Evolutionary conservation across 305 asterid species (phyloP), one percentile per base, ranked within the genome.

Genomic region (Lippia alba): DNA sequence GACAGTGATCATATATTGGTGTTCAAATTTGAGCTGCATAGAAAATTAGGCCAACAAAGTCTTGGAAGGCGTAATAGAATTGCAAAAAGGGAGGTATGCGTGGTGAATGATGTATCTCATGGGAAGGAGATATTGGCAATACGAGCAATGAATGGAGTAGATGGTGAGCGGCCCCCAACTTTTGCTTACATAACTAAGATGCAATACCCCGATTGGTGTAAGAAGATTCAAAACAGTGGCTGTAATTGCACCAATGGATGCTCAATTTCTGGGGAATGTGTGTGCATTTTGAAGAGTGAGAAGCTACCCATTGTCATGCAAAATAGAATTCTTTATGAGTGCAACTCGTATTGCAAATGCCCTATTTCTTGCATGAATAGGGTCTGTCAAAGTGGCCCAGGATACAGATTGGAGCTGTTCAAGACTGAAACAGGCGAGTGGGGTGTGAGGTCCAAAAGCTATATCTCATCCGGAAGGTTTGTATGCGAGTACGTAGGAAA

Each of bases 261-360:
- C 83, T 70, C 85, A 3, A 78, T 69, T 69, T 76, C 85, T 8
- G 66, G 30, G 33, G 80, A 65, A 56, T 91, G 97, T 67, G 60
- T 53, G 5, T 91, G 97, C 74, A 83, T 79, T 0, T 34, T 45
- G 10, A 85, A 67, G 79, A 91, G 89, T 57, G 88, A 72, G 33
- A 88, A 81, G 34, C 87, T 93, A 12, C 79, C 79, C n/a, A 82
- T 88, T 57, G 75, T 86, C 3, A 77, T 79, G 75, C 78, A 70
- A 15, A 86, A 79, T 62, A 46, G 77, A 30, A 66, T 88, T 14
- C 87, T 87, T 20, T 84, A 79, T 14, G 94, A 85, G 76, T 91
- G 96, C 49, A 94, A 96, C 6, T 92, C 96, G 6, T 76, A 57
- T 56, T 87, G 97, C 77, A 87, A 74, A 61, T 89, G 97, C 58